Evolutionary conservation across 1,139 yeast genomes (phyloP).

Genomic region (Candida sp.): DNA sequence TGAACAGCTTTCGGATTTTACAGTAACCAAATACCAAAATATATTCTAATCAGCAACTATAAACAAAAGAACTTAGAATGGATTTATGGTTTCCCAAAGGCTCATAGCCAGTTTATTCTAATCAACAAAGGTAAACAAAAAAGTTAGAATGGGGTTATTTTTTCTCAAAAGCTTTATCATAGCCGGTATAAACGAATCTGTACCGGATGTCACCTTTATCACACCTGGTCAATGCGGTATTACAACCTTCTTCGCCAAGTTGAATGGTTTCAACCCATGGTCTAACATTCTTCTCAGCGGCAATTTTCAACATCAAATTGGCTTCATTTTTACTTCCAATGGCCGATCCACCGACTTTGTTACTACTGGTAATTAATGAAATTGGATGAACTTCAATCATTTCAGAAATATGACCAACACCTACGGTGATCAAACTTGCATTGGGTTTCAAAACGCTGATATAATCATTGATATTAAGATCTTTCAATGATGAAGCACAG

Average conservation of each 20-base stretch:
- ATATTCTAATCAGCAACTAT: too few species aligned
- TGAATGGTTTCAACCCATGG: constrained; percentile 59
- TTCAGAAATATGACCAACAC: constrained; percentile 23
- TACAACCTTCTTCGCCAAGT: constrained; percentile 45
- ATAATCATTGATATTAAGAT: constrained; percentile 17
- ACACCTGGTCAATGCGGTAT: constrained; percentile 45
- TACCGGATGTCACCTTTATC: constrained; percentile 16
- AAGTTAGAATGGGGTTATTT: not conserved
- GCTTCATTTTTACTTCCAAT: constrained; percentile 52
- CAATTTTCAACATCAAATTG: constrained; percentile 47
- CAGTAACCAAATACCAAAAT: too few species aligned
- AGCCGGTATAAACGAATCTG: not conserved
- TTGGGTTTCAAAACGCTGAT: constrained; percentile 19
- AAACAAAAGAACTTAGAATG: too few species aligned
- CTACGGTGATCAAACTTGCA: constrained; percentile 22
- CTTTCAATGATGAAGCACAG: constrained; percentile 47
- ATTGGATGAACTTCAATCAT: constrained; percentile 38
- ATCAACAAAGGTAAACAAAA: too few species aligned
- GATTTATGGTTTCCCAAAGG: too few species aligned
- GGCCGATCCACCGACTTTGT: constrained; percentile 35
- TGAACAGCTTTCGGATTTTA: too few species aligned
- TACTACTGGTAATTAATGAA: constrained; percentile 41
- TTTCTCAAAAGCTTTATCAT: constrained; percentile 1
- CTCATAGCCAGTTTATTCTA: too few species aligned
- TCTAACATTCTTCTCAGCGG: constrained; percentile 46